A percentile compares a stretch with the other conserved stretches of the same genome.
These are phyloP conservation scores for Vanrija sp. DNA, from an alignment of 1,284 basidiomycete genomes.

Conservation along the genomic window DNA sequence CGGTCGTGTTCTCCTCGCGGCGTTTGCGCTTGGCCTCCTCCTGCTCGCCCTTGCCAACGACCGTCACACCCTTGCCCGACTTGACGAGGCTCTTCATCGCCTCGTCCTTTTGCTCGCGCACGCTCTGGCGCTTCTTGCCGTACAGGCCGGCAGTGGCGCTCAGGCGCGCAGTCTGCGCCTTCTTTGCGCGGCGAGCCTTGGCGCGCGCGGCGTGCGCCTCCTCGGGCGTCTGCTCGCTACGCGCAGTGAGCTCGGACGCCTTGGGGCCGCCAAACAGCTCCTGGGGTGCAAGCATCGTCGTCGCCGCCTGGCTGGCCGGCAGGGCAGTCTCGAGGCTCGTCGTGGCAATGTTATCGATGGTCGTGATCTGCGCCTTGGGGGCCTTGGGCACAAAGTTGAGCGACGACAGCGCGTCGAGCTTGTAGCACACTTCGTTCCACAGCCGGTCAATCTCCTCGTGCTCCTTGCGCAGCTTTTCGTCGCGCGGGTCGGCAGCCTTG, in stretches of 20 bases:
- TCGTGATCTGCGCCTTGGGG: slow-evolving; percentile 84
- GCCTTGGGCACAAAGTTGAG: slow-evolving; percentile 94
- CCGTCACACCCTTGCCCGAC: slow-evolving; percentile 72
- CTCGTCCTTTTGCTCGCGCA: slow-evolving; percentile 74
- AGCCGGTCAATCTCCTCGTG: slow-evolving; percentile 77
- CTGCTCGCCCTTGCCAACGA: slow-evolving; percentile 67
- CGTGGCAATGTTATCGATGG: slow-evolving; percentile 76
- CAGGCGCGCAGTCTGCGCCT: slow-evolving; percentile 66
- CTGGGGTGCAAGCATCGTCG: slow-evolving; percentile 87
- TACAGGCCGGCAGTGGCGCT: slow-evolving; percentile 66
- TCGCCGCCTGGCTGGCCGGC: slow-evolving; percentile 70
- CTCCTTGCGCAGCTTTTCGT: slow-evolving; percentile 82
- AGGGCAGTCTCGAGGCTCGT: slow-evolving; percentile 87
- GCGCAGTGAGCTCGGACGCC: slow-evolving; percentile 57
- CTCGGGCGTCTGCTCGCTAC: slow-evolving; percentile 76
- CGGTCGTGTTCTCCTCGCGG: slow-evolving; percentile 23
- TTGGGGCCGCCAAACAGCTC: slow-evolving; percentile 70
- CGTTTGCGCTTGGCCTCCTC: slow-evolving; percentile 44
- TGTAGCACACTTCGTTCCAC: slow-evolving; percentile 82
- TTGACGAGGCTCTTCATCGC: slow-evolving; percentile 76
- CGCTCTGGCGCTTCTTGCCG: slow-evolving; percentile 53
- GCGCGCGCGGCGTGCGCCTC: slow-evolving; percentile 72
- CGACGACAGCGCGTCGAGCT: slow-evolving; percentile 90
- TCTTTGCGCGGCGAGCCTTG: slow-evolving; percentile 71
- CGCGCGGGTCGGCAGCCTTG: slow-evolving; percentile 66